Conservation (phyloP, 352 stramenopile species). For the Phytophthora uliginosa region DNA sequence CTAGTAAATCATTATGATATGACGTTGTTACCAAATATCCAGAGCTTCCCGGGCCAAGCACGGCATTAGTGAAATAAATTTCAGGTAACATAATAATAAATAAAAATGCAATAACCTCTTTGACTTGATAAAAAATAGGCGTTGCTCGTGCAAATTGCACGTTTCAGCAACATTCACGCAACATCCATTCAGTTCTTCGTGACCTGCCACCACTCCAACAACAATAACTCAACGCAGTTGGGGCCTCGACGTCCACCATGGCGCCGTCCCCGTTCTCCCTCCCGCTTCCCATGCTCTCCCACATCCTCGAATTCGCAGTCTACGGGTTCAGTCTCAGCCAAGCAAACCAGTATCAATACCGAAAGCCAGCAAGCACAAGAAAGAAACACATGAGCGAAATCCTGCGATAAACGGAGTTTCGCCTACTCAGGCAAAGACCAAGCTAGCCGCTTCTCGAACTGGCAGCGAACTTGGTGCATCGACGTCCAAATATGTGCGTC, state of each 20-base stretch:
- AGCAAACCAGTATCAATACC: conserved; percentile 6
- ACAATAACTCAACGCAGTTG: too few relatives aligned
- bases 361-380: conserved; percentile 13
- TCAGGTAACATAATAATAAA: too few relatives aligned
- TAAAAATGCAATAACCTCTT: too few relatives aligned
- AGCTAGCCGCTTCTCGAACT: neutral
- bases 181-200: too few relatives aligned
- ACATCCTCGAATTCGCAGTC: neutral
- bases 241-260: neutral
- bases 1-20: too few relatives aligned
- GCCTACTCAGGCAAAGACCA: neutral
- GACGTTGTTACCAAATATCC: too few relatives aligned
- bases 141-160: too few relatives aligned
- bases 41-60: too few relatives aligned
- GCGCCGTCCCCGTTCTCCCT: neutral
- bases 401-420: neutral
- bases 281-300: neutral
- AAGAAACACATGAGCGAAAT: neutral
- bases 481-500: conserved; percentile 59
- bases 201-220: too few relatives aligned
- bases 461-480: conserved; percentile 4
- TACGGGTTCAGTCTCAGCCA: neutral
- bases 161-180: too few relatives aligned
- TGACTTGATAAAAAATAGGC: too few relatives aligned
- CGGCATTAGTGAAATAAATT: too few relatives aligned